Evolutionary conservation across 805 yeast species (phyloP), one percentile per base, ranked within the genome.

Genomic region (Kuraishia piskuri): DNA sequence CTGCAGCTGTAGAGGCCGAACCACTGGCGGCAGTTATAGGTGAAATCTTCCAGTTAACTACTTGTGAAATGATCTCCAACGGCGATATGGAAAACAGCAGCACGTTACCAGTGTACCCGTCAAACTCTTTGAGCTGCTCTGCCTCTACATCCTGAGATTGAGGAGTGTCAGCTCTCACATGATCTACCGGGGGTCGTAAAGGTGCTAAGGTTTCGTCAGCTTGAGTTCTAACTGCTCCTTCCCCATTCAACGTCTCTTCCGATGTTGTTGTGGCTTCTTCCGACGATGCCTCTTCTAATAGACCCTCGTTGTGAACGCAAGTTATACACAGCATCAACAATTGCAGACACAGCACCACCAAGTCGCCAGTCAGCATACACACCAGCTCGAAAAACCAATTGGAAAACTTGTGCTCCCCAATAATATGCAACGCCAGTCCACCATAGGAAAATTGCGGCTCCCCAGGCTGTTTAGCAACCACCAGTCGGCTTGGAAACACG

Each of bases 81-180:
- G 76, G 74, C 51, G 70, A 68, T 3, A 77, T 61, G 23, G 62
- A 63, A 7, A 71, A 66, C 1, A 75, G 63, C 20, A 61, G 55
- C 1, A 73, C 64, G 24, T 69, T 62, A 0, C 83, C 82, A 47
- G 74, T 73, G 56, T 69, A 75, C 1, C 82, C 82, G 59, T 78
- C 80, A 44, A 60, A 64, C 22, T 59, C 61, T 40, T 59, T 60
- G 10, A 44, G 48, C 12, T 37, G 45, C 22, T 52, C 56, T 7
- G 40, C 40, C 40, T 31, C 40, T 12, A 31, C 40, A 31, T 31
- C 40, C 14, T 31, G 40, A 10, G 40, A 31, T 3, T n/a, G 40
- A 31, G 40, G 40, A 14, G 46, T 50, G 3, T 52, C 54, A 21
- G 50, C 53, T 24, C 51, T 47, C 2, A 54, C 52, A 68, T 67